Evolutionary conservation across 1,284 basidiomycete species (phyloP), one percentile per base, ranked within the genome.

Genomic region (Megacollybia platyphylla): DNA sequence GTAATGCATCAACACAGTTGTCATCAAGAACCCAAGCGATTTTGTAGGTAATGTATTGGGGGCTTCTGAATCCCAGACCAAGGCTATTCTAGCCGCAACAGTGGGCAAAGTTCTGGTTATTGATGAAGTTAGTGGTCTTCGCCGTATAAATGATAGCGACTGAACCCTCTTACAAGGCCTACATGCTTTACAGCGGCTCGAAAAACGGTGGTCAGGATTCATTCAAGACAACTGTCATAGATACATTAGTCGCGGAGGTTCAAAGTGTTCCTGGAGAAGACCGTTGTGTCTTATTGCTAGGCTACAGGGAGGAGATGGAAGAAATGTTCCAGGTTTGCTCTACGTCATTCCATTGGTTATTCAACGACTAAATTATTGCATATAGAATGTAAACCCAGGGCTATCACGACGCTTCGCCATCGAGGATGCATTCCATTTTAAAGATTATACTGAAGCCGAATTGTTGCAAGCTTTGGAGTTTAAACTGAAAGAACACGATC

Each of bases 161-260:
- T 5, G 10, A 32, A 7, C 15, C 32, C 7, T 30, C 7, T 34
- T 0, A 45, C 18, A 44, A 80, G 79, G 78, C 79, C 5, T 82
- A 82, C 44, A 77, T 77, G 74, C 54, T 82, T 13, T 75, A 79
- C 45, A 63, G 64, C 31, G 66, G 68, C 40, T 53, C 54, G 3
- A 53, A 56, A 5, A 40, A 34, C 15, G 52, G 54, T 4, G 48
- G 40, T 11, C 53, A 40, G 27, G 76, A 81, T 49, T 54, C 61
- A 0, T 82, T 61, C 58, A 81, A 78, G 53, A 76, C 73, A 1
- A 66, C 76, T 0, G 80, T 82, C 34, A 76, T 82, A 40, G 79
- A 82, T 47, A 81, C 80, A 1, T 72, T 82, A 42, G 79, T 82
- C 0, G 79, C 80, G 0, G 79, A 81, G 53, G 70, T 82, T 6